Percentiles rank a stretch among this genome's conserved stretches.
phyloP scores from a whole-genome alignment of 768 basidiomycete genomes.

The Grammothele lineata region DNA sequence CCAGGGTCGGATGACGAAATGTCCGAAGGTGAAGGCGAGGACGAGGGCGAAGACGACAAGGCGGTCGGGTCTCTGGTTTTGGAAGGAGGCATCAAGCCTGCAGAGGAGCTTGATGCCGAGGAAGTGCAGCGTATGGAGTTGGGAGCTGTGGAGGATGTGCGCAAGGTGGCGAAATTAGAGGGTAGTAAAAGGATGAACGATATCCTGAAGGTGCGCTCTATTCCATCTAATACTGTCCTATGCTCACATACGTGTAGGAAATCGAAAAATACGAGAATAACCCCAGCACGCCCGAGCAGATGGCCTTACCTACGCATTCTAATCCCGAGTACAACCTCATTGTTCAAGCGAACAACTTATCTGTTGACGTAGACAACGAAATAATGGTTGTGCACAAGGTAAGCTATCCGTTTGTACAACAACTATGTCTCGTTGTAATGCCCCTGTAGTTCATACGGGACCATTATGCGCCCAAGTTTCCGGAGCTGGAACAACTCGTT shows the following conservation, averaged over 20 bases:
- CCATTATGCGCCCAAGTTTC: constrained; percentile 93
- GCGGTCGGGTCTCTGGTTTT: constrained; percentile 57
- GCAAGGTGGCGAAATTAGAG: constrained; percentile 83
- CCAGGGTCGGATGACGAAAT: constrained; percentile 47
- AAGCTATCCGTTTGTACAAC: too few relatives aligned
- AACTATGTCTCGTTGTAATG: too few relatives aligned
- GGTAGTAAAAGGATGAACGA: constrained; percentile 87
- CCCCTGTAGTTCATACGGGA: constrained; percentile 97
- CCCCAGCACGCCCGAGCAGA: constrained; percentile 75
- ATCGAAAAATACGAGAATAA: constrained; percentile 81
- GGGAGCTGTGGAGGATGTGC: constrained; percentile 77
- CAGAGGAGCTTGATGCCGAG: constrained; percentile 93
- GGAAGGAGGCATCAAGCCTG: constrained; percentile 85
- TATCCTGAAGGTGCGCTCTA: constrained; percentile 60
- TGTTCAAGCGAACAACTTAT: constrained; percentile 95
- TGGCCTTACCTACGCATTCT: constrained; percentile 76
- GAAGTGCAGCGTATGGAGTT: constrained; percentile 96
- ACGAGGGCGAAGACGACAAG: constrained; percentile 33
- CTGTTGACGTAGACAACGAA: constrained; percentile 98
- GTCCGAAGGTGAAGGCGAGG: constrained; percentile 48
- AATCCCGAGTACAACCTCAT: constrained; percentile 97
- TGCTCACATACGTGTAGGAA: constrained; percentile 49
- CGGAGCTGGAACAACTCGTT: constrained; percentile 94
- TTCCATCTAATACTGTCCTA: not conserved
- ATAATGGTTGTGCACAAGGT: constrained; percentile 96